Conservation (phyloP, 2,329 filamentous ascomycete species). For the Colletotrichum truncatum region DNA sequence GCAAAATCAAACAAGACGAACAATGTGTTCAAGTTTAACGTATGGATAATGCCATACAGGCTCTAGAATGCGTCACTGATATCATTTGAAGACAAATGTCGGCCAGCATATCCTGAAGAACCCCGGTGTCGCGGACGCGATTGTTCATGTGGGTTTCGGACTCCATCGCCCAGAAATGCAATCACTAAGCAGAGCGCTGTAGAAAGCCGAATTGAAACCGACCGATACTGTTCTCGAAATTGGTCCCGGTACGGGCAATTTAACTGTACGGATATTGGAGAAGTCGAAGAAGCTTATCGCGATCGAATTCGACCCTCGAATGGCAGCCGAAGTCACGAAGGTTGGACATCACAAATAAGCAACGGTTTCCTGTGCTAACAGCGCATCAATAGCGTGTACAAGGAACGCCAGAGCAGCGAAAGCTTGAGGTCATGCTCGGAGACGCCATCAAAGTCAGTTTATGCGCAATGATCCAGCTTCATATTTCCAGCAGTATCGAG, state of each 20-base stretch:
- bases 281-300: constrained; percentile 84
- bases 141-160: constrained; percentile 44
- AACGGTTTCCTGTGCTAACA: constrained; percentile 60
- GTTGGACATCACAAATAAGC: constrained; percentile 36
- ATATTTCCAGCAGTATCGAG: neutral
- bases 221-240: constrained; percentile 92
- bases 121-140: constrained; percentile 82
- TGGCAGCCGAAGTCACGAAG: constrained; percentile 96
- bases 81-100: constrained; percentile 18
- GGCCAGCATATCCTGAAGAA: constrained; percentile 88
- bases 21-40: constrained; percentile 96
- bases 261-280: constrained; percentile 90
- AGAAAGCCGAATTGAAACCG: constrained; percentile 90
- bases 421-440: constrained; percentile 87
- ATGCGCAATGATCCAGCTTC: neutral
- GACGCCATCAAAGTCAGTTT: constrained; percentile 65
- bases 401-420: constrained; percentile 83
- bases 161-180: constrained; percentile 6
- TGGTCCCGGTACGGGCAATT: constrained; percentile 87
- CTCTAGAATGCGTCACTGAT: constrained; percentile 3
- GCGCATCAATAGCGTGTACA: constrained; percentile 82
- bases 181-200: constrained; percentile 46
- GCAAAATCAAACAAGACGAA: constrained; percentile 53
- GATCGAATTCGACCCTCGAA: constrained; percentile 93
- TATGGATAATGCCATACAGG: constrained; percentile 66